Base-by-base conservation (phyloP, 257 asterid genomes). In the Fraxinus cuspidata region DNA sequence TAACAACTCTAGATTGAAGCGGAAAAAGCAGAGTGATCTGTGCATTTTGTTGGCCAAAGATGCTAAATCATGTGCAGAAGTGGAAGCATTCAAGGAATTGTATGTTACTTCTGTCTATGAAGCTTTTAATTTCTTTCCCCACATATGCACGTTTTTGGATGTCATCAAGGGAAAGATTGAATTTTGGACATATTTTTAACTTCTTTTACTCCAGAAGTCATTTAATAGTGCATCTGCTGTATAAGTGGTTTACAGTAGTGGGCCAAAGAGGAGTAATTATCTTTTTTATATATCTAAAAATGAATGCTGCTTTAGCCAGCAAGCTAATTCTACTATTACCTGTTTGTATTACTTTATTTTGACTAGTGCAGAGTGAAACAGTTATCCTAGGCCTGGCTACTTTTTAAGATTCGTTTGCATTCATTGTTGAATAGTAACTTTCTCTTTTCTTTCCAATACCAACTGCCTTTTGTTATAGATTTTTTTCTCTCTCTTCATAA, bases 51-150 rank as follows among this genome's bases (percentile, higher is more conserved):
- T 89, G 58, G 86, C 90, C 42, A 81, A 81, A 80, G 96, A 90
- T 73, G 85, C 84, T 51, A 84, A 85, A 79, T 92, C 97, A 80
- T 82, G 78, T 71, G 83, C 85, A 23, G 71, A 88, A 82, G 89
- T 93, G 85, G 96, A 90, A 80, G 93, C 89, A n/a, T 88, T 92
- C 82, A 93, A 90, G 83, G 85, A 90, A 87, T 77, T 73, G 99
- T 96, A 91, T 66, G 98, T 83, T 86, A 47, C 63, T 74, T n/a
- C n/a, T 64, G 25, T 69, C 65, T 78, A 67, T 67, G 74, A 44
- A 70, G 70, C 71, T 56, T 66, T 73, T 82, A 56, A 65, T 19
- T 71, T 70, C 34, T 63, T 63, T 25, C 32, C 68, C 18, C 16
- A 21, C 34, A 25, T 23, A 2, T 63, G 31, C 32, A 63, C 0